Conservation (phyloP, 169 alveolate species). For the Plasmodium knowlesi region DNA sequence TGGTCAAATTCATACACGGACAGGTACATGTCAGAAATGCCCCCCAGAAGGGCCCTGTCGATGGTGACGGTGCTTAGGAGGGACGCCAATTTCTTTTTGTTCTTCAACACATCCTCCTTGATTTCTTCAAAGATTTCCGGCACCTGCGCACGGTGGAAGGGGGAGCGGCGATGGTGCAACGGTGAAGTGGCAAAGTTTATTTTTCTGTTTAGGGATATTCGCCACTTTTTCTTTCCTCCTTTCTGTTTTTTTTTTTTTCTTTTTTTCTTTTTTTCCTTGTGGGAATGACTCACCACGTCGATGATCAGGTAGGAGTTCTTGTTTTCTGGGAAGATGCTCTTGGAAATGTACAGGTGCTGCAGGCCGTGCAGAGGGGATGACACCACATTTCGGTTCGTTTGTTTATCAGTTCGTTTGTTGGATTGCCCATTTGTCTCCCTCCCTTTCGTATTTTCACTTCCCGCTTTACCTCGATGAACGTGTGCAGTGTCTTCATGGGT, state of each 20-base stretch:
- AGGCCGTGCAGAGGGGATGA: not conserved
- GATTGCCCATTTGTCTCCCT: not conserved
- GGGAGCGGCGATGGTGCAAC: not conserved
- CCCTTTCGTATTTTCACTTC: not conserved
- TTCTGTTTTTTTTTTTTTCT: too few relatives aligned
- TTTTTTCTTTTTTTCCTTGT: not conserved
- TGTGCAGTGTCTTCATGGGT: constrained; percentile 57
- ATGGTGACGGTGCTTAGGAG: constrained; percentile 26
- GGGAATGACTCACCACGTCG: constrained; percentile 31
- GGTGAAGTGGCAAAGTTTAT: not conserved
- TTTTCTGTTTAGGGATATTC: not conserved
- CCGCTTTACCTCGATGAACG: constrained; percentile 49
- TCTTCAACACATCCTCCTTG: constrained; percentile 39
- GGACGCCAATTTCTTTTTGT: constrained; percentile 10
- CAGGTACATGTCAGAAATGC: constrained; percentile 43
- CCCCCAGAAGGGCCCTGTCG: constrained; percentile 27
- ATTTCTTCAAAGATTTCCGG: constrained; percentile 69
- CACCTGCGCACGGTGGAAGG: constrained; percentile 8
- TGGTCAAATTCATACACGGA: constrained; percentile 54
- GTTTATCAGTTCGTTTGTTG: not conserved
- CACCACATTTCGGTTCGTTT: not conserved
- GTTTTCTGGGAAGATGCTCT: constrained; percentile 56
- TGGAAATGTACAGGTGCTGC: constrained; percentile 66
- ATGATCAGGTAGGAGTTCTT: constrained; percentile 58
- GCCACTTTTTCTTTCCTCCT: not conserved